phyloP scores from a whole-genome alignment of 805 yeast genomes.

The Starmera caribaea region DNA sequence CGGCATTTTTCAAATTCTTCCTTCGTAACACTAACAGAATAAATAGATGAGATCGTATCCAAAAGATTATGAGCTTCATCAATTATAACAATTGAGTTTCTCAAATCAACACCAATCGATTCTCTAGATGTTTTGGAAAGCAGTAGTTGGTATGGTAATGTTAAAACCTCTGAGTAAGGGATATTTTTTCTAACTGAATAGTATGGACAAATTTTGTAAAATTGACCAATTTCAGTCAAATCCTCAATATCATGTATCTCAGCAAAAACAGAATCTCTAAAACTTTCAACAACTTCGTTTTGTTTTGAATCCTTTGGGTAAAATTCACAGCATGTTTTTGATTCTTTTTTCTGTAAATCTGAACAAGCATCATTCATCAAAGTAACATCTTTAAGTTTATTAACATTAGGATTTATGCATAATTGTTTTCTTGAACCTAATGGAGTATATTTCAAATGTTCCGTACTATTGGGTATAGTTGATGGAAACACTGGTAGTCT shows the following conservation, averaged over 20 bases:
- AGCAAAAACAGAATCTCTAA: slow-evolving; percentile 39
- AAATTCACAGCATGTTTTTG: slow-evolving; percentile 29
- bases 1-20: slow-evolving; percentile 37
- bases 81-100: slow-evolving; percentile 60
- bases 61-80: slow-evolving; percentile 91
- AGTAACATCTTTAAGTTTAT: slow-evolving; percentile 34
- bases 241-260: slow-evolving; percentile 62
- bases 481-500: slow-evolving; percentile 54
- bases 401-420: slow-evolving; percentile 63
- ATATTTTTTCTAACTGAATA: slow-evolving; percentile 57
- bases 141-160: slow-evolving; percentile 79
- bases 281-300: slow-evolving; percentile 23
- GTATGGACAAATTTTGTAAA: slow-evolving; percentile 65
- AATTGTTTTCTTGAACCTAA: slow-evolving; percentile 79
- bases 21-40: slow-evolving; percentile 49
- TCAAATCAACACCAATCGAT: slow-evolving; percentile 46
- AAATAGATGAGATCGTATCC: slow-evolving; percentile 63
- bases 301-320: slow-evolving; percentile 22
- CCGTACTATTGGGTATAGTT: slow-evolving; percentile 35
- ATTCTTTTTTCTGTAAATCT: slow-evolving; percentile 45
- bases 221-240: slow-evolving; percentile 47
- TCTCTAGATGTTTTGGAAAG: slow-evolving; percentile 52
- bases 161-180: slow-evolving; percentile 58
- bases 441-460: slow-evolving; percentile 58
- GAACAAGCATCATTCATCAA: slow-evolving; percentile 74